Evolutionary conservation across 306 rosid genomes (phyloP).

Genomic region (Lagenaria siceraria): DNA sequence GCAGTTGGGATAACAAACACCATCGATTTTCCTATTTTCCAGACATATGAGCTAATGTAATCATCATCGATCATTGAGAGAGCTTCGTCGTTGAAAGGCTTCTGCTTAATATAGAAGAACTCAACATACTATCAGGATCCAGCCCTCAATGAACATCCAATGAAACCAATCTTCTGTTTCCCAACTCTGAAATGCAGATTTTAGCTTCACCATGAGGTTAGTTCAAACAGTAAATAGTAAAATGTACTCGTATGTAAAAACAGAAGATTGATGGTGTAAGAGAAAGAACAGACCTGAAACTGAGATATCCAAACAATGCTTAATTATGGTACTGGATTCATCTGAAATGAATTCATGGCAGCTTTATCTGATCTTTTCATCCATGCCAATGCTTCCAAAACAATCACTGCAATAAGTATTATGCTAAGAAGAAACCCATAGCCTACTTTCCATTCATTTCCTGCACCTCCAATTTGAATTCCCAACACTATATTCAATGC

Average conservation of each 20-base stretch:
- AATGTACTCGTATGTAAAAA: background rate
- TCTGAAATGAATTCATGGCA: constrained; percentile 46
- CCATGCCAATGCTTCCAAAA: constrained; percentile 59
- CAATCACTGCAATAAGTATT: constrained; percentile 43
- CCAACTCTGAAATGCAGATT: background rate
- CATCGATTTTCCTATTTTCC: background rate
- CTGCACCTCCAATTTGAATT: constrained; percentile 65
- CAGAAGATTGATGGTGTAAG: background rate
- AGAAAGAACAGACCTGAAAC: background rate
- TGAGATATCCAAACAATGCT: background rate
- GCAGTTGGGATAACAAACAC: background rate
- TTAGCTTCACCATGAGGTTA: background rate
- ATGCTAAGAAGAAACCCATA: constrained; percentile 70
- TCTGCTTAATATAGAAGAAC: background rate
- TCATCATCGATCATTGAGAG: background rate
- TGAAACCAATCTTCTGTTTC: background rate
- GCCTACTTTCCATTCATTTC: constrained; percentile 67
- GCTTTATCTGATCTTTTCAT: constrained; percentile 47
- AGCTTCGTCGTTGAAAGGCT: background rate
- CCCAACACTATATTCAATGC: constrained; percentile 82
- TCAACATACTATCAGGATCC: background rate
- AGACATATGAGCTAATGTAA: background rate
- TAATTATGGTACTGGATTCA: constrained; percentile 22
- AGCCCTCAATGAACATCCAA: background rate
- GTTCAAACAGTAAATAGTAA: background rate